Conservation (phyloP, 140 eudicot species). For the Ambrosia hybrid region DNA sequence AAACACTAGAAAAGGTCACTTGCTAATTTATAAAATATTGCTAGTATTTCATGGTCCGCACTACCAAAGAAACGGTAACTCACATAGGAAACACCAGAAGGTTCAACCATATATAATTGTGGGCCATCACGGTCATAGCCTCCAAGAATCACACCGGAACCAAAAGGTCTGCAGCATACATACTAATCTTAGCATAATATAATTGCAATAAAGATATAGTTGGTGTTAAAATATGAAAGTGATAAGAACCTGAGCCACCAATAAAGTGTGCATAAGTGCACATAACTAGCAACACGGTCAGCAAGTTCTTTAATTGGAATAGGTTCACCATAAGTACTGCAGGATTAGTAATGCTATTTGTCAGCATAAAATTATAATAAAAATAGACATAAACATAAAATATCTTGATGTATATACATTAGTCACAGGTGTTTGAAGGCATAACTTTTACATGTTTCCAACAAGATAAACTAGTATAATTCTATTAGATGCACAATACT, state of each 20-base stretch:
- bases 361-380: conserved; percentile 6
- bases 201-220: neutral
- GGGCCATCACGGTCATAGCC: conserved; percentile 99
- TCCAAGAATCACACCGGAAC: conserved; percentile 91
- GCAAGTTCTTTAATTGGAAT: conserved; percentile 96
- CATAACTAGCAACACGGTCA: conserved; percentile 94
- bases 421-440: conserved; percentile 2
- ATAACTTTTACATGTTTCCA: conserved; percentile 8
- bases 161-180: conserved; percentile 81
- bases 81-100: conserved; percentile 95
- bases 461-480: neutral
- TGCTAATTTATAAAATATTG: neutral
- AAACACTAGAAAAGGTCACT: neutral
- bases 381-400: neutral
- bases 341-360: conserved; percentile 26
- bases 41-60: neutral
- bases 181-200: conserved; percentile 15
- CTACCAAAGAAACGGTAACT: conserved; percentile 34
- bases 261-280: conserved; percentile 89
- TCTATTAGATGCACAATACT: conserved; percentile 4
- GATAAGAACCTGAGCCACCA: conserved; percentile 96
- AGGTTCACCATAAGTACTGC: conserved; percentile 87
- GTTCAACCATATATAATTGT: conserved; percentile 93
- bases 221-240: neutral
- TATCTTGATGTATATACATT: neutral